Base-by-base conservation (phyloP, 2,329 filamentous ascomycete species). In the Rhynchosporium agropyri region DNA sequence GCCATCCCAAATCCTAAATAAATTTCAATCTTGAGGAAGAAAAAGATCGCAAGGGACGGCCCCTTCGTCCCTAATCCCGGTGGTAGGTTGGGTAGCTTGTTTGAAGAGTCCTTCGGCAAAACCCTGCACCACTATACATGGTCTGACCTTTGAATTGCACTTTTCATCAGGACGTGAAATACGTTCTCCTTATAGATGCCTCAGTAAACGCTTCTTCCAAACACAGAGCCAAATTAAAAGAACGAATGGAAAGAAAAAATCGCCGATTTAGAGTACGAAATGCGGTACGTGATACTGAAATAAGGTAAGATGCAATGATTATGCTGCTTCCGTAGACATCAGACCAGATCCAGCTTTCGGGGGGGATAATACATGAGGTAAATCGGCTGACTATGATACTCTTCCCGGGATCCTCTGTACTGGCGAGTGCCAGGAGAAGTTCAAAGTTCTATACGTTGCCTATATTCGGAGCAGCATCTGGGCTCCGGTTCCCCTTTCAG, bases 61-160 rank as follows among this genome's bases (percentile, higher is more conserved):
- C 54, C 54, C 54, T 43, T 26, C 54, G 28, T 29, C 38, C 53
- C 15, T 28, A 54, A 54, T 56, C 59, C 63, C 55, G 60, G 65
- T 62, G 55, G 26, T 66, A 36, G 33, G 26, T 66, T 6, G 33
- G 6, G 33, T 36, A 66, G 66, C 62, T 64, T 42, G 64, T 68
- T 68, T 68, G 63, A 67, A 62, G 54, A 63, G 63, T 58, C 51
- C 49, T 51, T 53, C 50, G 53, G 60, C 63, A 63, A n/a, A 42
- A 48, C 31, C 36, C 65, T 49, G 60, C n/a, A 45, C 31, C 40
- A 36, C 48, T 26, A 53, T 20, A 58, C 46, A 56, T 62, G 65
- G 58, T 63, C 61, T 67, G 65, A 64, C 64, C 59, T 40, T 57
- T 48, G 45, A 43, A 49, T 50, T 45, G 60, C 64, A 42, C 61